Evolutionary conservation across 257 asterid genomes (phyloP).

Genomic region (Nemophila menziesii): DNA sequence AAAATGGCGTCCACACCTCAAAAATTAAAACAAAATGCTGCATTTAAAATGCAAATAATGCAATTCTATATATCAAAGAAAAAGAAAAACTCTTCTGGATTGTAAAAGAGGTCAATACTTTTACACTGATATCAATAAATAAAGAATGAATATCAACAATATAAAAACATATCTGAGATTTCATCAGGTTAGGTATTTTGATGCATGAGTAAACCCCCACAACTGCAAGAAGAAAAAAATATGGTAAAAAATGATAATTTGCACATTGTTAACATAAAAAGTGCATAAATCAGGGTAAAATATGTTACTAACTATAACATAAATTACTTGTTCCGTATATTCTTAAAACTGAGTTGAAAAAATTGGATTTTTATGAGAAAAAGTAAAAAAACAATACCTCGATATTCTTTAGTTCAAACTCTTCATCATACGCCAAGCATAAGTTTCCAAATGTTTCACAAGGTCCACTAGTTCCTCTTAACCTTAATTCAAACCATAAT

Average conservation of each 20-base stretch:
- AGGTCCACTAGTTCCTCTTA: slow-evolving; percentile 82
- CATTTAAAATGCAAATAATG: neutral
- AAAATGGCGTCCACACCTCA: no score
- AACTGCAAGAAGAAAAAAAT: slow-evolving; percentile 42
- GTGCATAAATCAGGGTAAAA: neutral
- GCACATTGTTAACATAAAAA: neutral
- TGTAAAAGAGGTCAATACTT: neutral
- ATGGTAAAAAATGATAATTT: neutral
- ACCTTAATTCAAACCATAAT: slow-evolving; percentile 22
- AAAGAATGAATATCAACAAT: slow-evolving; percentile 13
- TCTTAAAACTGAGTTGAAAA: no score
- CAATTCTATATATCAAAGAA: neutral
- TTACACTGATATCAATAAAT: slow-evolving; percentile 14
- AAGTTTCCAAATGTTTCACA: slow-evolving; percentile 88
- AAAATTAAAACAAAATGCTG: neutral
- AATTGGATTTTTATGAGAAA: neutral
- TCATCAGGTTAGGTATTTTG: slow-evolving; percentile 17
- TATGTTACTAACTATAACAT: no score
- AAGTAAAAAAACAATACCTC: slow-evolving; percentile 41
- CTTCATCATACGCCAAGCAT: slow-evolving; percentile 77
- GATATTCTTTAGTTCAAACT: slow-evolving; percentile 67
- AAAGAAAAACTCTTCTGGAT: slow-evolving; percentile 6
- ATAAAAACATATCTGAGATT: neutral
- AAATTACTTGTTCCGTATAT: no score
- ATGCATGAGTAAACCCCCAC: slow-evolving; percentile 83